Evolutionary conservation across 2,329 filamentous ascomycete genomes (phyloP).

Genomic region (Botrytis porri): DNA sequence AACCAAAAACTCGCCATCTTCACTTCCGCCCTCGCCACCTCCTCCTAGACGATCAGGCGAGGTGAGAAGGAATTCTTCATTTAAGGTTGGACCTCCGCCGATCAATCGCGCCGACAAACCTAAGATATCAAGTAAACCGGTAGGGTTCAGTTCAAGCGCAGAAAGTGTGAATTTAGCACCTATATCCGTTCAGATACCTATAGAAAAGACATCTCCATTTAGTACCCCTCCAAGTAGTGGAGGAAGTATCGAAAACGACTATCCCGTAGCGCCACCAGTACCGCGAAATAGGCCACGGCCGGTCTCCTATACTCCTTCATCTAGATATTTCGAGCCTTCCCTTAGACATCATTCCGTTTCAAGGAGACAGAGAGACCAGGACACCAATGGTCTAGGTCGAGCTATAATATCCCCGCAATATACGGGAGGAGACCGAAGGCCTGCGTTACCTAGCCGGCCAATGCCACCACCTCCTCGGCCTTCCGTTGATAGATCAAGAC

Average conservation of each 20-base stretch:
- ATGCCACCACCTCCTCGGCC: conserved; percentile 34
- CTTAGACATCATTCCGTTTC: conserved; percentile 50
- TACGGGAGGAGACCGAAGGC: conserved; percentile 44
- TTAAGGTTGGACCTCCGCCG: conserved; percentile 59
- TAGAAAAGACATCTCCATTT: conserved; percentile 66
- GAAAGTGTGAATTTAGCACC: conserved; percentile 36
- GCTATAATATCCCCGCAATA: conserved; percentile 42
- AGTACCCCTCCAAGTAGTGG: conserved; percentile 78
- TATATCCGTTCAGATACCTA: conserved; percentile 18
- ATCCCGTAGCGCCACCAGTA: conserved; percentile 47
- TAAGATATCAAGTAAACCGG: conserved; percentile 48
- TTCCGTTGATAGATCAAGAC: conserved; percentile 31
- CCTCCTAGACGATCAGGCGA: conserved; percentile 62
- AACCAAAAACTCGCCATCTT: conserved; percentile 45
- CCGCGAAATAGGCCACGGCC: conserved; percentile 51
- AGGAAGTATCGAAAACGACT: conserved; percentile 53
- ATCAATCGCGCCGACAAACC: conserved; percentile 81
- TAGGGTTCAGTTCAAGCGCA: conserved; percentile 34
- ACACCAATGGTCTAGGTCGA: conserved; percentile 43
- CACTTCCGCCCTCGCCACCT: conserved; percentile 60
- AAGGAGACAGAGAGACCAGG: conserved; percentile 44
- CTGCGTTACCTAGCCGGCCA: conserved; percentile 45
- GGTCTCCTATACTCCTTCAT: conserved; percentile 41
- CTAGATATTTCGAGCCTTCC: conserved; percentile 49
- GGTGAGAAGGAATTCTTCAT: conserved; percentile 46